These are phyloP conservation scores for Colletotrichum sp. DNA, from an alignment of 2,329 filamentous ascomycete genomes.

Conservation along the genomic window DNA sequence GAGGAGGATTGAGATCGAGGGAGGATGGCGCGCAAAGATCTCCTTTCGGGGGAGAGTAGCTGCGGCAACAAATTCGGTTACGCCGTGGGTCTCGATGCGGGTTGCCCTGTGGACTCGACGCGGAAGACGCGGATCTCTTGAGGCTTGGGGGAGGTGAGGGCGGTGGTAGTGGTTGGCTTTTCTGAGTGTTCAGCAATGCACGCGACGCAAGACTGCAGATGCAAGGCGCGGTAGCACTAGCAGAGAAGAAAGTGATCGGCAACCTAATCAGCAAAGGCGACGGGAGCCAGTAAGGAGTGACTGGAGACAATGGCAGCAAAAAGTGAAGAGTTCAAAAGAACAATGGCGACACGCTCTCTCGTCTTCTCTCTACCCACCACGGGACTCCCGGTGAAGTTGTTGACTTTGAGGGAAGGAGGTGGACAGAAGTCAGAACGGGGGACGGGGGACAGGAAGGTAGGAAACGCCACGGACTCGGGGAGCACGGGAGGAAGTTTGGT, in stretches of 20 bases:
- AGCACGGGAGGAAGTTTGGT: conserved; percentile 2
- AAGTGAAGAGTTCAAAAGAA: neutral
- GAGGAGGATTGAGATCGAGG: neutral
- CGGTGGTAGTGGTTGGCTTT: neutral
- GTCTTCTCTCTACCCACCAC: conserved; percentile 13
- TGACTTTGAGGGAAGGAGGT: conserved; percentile 1
- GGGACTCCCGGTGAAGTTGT: conserved; percentile 5
- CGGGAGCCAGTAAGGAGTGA: conserved; percentile 44
- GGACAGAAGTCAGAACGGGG: conserved; percentile 20
- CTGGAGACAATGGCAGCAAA: conserved; percentile 29
- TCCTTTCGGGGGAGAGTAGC: neutral
- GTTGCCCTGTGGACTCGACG: conserved; percentile 23
- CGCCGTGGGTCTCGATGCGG: conserved; percentile 15
- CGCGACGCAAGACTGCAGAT: conserved; percentile 11
- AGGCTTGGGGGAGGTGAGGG: neutral
- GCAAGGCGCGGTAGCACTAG: neutral
- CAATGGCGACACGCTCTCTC: conserved; percentile 25
- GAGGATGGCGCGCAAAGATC: neutral
- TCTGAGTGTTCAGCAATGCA: conserved; percentile 10
- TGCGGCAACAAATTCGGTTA: conserved; percentile 4
- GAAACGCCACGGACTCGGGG: conserved; percentile 13
- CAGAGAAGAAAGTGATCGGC: neutral
- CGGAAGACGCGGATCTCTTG: conserved; percentile 24
- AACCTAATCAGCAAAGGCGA: conserved; percentile 5
- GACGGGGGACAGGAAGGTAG: conserved; percentile 2